Evolutionary conservation across 192 early-diverging fungal genomes (phyloP).

Genomic region (Coemansia sp.): DNA sequence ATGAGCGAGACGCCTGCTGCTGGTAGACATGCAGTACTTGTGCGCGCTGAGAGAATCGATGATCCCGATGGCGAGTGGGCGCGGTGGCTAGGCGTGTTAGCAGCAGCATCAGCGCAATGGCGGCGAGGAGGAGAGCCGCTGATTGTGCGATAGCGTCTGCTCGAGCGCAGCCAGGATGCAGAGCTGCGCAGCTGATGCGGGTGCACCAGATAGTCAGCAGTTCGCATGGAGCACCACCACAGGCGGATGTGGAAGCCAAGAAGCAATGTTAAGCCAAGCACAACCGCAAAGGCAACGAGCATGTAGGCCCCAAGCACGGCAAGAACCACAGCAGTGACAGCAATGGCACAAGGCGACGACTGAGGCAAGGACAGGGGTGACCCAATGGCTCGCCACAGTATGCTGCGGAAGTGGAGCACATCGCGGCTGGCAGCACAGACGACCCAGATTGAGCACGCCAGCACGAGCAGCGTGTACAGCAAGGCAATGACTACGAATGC

Average conservation of each 20-base stretch:
- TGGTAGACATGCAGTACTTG: conserved; percentile 18
- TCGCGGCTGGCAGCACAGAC: conserved; percentile 18
- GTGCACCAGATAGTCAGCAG: conserved; percentile 36
- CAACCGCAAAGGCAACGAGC: conserved; percentile 21
- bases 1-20: conserved; percentile 28
- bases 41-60: background rate
- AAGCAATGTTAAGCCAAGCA: conserved; percentile 34
- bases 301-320: conserved; percentile 27
- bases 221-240: conserved; percentile 38
- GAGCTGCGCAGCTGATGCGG: conserved; percentile 14
- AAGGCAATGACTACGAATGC: conserved; percentile 24
- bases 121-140: conserved; percentile 6
- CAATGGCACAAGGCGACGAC: background rate
- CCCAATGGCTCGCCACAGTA: conserved; percentile 27
- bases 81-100: background rate
- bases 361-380: conserved; percentile 6
- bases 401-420: conserved; percentile 13
- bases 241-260: conserved; percentile 45
- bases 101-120: background rate
- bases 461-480: conserved; percentile 26
- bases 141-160: conserved; percentile 32
- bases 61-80: background rate
- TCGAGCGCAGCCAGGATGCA: conserved; percentile 17
- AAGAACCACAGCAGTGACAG: conserved; percentile 17
- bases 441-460: conserved; percentile 25